Base-by-base conservation (phyloP, 441 rosid species). In the Corymbia calophylla region DNA sequence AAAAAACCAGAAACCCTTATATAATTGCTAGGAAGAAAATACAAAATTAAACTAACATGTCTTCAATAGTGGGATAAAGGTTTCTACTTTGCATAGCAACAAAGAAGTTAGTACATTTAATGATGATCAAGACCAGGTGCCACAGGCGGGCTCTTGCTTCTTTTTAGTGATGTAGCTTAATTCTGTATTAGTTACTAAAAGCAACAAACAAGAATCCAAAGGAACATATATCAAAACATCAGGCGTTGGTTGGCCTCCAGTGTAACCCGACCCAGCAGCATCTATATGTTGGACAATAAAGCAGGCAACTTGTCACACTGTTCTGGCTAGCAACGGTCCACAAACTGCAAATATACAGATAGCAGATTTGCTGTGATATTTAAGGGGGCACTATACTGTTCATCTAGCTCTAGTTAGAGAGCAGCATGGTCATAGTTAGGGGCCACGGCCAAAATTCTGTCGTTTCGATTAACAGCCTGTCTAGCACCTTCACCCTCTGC, bases 401-500 rank as follows among this genome's bases (percentile, higher is more conserved):
- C 84, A 77, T 77, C 84, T 44, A 77, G 84, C 53, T 44, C 84
- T 13, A 77, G 51, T 77, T 44, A 77, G n/a, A 77, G 84, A 44
- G 84, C 84, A 77, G 53, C 84, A 77, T 77, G 84, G 84, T 77
- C 96, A 87, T 93, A 98, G 91, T 98, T 97, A 25, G 99, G 98
- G 87, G 98, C 97, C 88, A 97, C 99, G 1, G 97, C 98, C 90
- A 98, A 91, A 86, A 97, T 96, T 92, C 99, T 94, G 92, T 94
- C 93, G 21, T 96, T 96, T 93, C 98, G 94, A 80, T 94, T 93
- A 53, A 93, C 88, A 53, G 92, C 87, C 48, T 89, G 94, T 73
- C 92, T 93, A n/a, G 86, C 95, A 70, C 92, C 95, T 77, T 93
- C 95, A 2, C 93, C 95, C 51, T 85, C 93, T 87, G 91, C 93